phyloP scores from a whole-genome alignment of 2,329 filamentous ascomycete genomes.

The Penicillium capsulatum region DNA sequence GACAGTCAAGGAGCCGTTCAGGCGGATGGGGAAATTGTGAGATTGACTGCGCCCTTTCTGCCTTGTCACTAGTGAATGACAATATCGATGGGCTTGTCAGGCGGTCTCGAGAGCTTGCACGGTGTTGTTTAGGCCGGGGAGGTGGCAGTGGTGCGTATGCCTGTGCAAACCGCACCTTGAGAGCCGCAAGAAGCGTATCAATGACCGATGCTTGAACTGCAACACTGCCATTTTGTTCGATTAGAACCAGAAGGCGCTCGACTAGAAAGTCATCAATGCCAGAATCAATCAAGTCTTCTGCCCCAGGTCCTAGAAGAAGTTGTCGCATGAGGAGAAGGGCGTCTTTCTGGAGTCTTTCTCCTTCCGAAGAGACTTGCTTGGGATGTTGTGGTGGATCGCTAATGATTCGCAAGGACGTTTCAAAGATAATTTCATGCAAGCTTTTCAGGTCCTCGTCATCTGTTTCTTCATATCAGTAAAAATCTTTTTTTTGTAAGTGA shows the following conservation, averaged over 20 bases:
- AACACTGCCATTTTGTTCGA: conserved; percentile 57
- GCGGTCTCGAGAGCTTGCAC: conserved; percentile 39
- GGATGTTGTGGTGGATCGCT: conserved; percentile 17
- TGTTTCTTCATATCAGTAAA: conserved; percentile 7
- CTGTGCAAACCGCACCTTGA: conserved; percentile 57
- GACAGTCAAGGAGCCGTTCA: conserved; percentile 70
- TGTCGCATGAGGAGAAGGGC: conserved; percentile 62
- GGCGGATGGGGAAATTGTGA: conserved; percentile 44
- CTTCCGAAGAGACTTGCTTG: conserved; percentile 45
- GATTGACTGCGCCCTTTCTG: conserved; percentile 35
- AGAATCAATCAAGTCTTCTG: conserved; percentile 37
- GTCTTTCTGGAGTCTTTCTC: conserved; percentile 65
- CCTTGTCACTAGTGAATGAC: conserved; percentile 45
- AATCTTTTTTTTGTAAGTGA: not conserved
- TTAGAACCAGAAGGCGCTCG: conserved; percentile 59
- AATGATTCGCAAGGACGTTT: conserved; percentile 29
- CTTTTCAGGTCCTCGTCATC: conserved; percentile 28
- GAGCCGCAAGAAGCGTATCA: conserved; percentile 68
- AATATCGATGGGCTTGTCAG: conserved; percentile 41
- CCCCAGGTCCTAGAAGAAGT: conserved; percentile 38
- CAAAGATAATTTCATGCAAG: conserved; percentile 34
- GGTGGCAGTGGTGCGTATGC: conserved; percentile 32
- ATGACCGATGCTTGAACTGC: conserved; percentile 73
- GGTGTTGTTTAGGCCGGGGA: conserved; percentile 32
- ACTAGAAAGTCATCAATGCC: conserved; percentile 69